Base-by-base conservation (phyloP, 176 grass and related monocot genomes). In the Aegilops tauschii region DNA sequence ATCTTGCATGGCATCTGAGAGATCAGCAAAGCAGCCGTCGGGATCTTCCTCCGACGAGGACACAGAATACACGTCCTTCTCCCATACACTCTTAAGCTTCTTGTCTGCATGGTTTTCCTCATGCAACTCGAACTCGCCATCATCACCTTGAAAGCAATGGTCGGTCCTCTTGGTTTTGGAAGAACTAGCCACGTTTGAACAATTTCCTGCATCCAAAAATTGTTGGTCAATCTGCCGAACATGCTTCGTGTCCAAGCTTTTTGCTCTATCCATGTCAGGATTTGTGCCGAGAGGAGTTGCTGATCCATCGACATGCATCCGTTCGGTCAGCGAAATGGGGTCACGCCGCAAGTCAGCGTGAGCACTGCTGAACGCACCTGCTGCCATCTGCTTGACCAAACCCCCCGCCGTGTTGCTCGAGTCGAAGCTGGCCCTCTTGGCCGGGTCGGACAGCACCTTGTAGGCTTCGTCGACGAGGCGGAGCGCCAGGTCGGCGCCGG, bases 401-500 rank as follows among this genome's bases (percentile, higher is more conserved):
- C 8, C 25, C 10, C 6, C 36, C 7, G 69, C 10, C 18, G 3
- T 44, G 32, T 65, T 73, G 9, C 18, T 78, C 0, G 84, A 92
- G 88, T 91, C 78, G 59, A 93, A 89, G 32, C 5, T 25, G 5
- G 70, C 86, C 25, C 88, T 89, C 80, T 84, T 93, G 59, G 37
- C 81, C 0, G 88, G 88, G 81, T 91, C 90, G 52, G 84, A 94
- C 0, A 97, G 81, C 77, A 89, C 81, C 21, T 12, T 27, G 61
- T 85, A 97, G 6, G 90, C 92, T 47, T 94, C 95, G 8, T 81
- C 40, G 28, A 86, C 88, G 69, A 93, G 81, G 42, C 77, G 5
- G 49, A 97, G 66, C 9, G 90, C 92, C 82, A 87, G 54, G 28
- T 70, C 84, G 0, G 84, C 86, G n/a, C 86, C 88, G 0, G 81